Conservation (phyloP, 805 yeast species). For the Kodamaea laetipori region DNA sequence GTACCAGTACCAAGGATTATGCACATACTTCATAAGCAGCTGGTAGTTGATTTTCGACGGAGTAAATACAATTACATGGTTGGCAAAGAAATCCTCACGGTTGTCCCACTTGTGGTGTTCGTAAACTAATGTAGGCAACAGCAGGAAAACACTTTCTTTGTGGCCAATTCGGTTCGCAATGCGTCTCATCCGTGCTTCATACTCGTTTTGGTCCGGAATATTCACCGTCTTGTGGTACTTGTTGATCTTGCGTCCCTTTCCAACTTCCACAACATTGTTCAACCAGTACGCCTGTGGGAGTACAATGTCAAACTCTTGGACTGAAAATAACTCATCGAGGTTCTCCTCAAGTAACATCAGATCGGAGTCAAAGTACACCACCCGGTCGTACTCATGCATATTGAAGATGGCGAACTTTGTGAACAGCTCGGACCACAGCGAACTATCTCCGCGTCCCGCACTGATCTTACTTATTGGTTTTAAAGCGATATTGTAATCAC, state of each 20-base stretch:
- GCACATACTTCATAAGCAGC: conserved; percentile 22
- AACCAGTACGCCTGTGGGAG: conserved; percentile 43
- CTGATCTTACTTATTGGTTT: conserved; percentile 24
- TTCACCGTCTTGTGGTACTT: conserved; percentile 14
- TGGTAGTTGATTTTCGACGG: conserved; percentile 42
- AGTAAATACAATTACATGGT: conserved; percentile 61
- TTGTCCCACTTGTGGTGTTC: conserved; percentile 32
- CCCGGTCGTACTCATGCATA: conserved; percentile 49
- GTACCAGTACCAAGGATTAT: conserved; percentile 34
- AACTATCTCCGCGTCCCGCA: conserved; percentile 15
- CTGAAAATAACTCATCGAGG: conserved; percentile 33
- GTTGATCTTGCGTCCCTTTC: conserved; percentile 8
- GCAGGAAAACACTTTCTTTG: conserved; percentile 13
- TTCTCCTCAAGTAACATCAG: conserved; percentile 39
- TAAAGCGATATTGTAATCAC: conserved; percentile 27
- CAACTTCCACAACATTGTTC: conserved; percentile 21
- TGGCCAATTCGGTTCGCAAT: conserved; percentile 15
- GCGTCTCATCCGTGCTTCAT: conserved; percentile 15
- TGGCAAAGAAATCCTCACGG: conserved; percentile 35
- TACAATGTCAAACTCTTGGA: conserved; percentile 9
- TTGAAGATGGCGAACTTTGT: conserved; percentile 58
- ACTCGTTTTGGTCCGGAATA: conserved; percentile 18
- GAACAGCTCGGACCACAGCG: conserved; percentile 53
- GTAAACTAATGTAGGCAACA: conserved; percentile 22
- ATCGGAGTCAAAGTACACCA: conserved; percentile 63